Evolutionary conservation across 2,329 filamentous ascomycete species (phyloP).

Genomic region (Diaporthe longicolla): DNA sequence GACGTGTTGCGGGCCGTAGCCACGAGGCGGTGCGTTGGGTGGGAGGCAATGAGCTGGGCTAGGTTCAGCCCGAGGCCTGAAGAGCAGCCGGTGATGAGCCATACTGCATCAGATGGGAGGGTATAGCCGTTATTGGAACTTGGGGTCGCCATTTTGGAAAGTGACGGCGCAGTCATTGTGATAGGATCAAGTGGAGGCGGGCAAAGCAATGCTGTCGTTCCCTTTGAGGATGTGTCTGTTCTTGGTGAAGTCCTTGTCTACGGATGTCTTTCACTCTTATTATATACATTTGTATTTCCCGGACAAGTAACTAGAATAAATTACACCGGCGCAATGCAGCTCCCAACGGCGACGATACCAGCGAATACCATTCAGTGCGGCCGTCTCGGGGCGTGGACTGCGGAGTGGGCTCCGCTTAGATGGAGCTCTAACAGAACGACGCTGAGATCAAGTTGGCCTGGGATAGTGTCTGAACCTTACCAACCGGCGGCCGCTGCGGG

Average conservation of each 20-base stretch:
- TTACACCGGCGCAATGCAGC: too few species aligned
- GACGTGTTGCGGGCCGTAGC: constrained; percentile 54
- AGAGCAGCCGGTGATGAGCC: constrained; percentile 55
- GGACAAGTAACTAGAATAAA: too few species aligned
- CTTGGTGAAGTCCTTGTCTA: not conserved
- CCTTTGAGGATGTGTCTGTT: not conserved
- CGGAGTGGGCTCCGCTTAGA: constrained; percentile 27
- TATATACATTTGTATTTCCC: not conserved
- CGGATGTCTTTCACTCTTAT: not conserved
- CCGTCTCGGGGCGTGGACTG: not conserved
- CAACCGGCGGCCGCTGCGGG: constrained; percentile 21
- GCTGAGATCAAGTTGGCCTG: rapidly evolving
- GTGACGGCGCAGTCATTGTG: not conserved
- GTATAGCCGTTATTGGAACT: constrained; percentile 14
- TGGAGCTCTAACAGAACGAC: not conserved
- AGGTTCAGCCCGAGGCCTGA: constrained; percentile 50
- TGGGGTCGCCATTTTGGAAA: not conserved
- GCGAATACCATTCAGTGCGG: not conserved
- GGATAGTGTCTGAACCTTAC: not conserved
- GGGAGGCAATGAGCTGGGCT: constrained; percentile 45
- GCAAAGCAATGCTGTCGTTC: too few species aligned
- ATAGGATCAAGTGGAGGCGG: not conserved
- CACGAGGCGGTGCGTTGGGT: constrained; percentile 46
- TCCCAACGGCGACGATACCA: not conserved
- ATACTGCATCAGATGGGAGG: constrained; percentile 55